Evolutionary conservation across 2,329 filamentous ascomycete genomes (phyloP), one percentile per base, ranked within the genome.

Genomic region (Reticulascus tulasneorum): DNA sequence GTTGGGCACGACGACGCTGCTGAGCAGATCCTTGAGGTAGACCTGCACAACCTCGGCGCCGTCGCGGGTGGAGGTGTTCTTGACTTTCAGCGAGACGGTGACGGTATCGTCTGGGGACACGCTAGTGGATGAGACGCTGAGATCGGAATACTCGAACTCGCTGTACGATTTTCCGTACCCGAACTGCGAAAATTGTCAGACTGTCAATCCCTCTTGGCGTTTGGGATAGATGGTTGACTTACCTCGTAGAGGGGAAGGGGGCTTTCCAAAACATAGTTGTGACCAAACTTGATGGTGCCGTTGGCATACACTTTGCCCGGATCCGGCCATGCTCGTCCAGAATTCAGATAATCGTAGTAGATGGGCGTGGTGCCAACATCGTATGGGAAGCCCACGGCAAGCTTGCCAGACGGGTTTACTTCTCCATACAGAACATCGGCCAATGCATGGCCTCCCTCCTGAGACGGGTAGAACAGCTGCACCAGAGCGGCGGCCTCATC

Each of bases 381-480:
- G 40, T 76, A 71, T 1, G 83, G 83, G 52, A 87, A 80, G 9
- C 75, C 77, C 22, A 86, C 79, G 2, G 74, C 71, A 10, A 85
- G 69, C 53, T 77, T 82, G 24, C 82, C 82, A 2, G 74, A 79
- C 0, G 81, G 81, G 55, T 81, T 84, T 34, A 75, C 71, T 36
- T 76, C 64, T 18, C 82, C 82, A 48, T 78, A 82, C 2, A 85
- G 64, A 20, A 85, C 66, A 43, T 84, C 78, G 0, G 82, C 81
- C 2, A 85, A 67, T 2, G 80, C 81, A 40, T 79, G 64, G 0
- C 82, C 81, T 17, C 80, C 81, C 60, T 85, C 66, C 49, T 86
- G 81, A 0, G 78, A 81, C 7, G 81, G 80, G 49, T 87, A 88
- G 60, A 87, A 87, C 56, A 86, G 82, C 52, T 87, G 83, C 0